Evolutionary conservation across 1,139 yeast genomes (phyloP).

Genomic region (Hyphopichia buzzinii): DNA sequence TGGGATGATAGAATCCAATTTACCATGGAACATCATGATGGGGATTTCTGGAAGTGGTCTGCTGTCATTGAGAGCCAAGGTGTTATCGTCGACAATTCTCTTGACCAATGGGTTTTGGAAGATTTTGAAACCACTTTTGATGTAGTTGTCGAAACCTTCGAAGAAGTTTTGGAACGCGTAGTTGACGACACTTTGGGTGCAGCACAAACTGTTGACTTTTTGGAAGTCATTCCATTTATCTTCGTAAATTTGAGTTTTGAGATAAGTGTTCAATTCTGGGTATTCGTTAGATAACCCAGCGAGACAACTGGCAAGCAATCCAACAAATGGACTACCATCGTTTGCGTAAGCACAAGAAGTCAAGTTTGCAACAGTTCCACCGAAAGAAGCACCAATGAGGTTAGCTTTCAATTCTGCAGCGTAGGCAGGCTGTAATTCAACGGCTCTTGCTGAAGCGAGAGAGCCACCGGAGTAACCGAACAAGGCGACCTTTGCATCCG

Average conservation of each 20-base stretch:
- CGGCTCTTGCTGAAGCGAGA: conserved; percentile 21
- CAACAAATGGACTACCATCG: conserved; percentile 26
- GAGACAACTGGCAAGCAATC: conserved; percentile 23
- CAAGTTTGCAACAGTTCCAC: conserved; percentile 28
- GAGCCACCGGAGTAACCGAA: conserved; percentile 26
- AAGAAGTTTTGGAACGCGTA: conserved; percentile 13
- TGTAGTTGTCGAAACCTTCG: conserved; percentile 15
- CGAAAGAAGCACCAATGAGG: conserved; percentile 29
- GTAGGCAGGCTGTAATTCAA: conserved; percentile 22
- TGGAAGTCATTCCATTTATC: conserved; percentile 12
- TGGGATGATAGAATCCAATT: conserved; percentile 29
- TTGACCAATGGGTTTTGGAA: conserved; percentile 14
- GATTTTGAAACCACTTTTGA: conserved; percentile 15
- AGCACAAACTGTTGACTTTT: conserved; percentile 15
- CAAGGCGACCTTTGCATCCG: conserved; percentile 14
- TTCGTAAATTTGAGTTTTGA: conserved; percentile 8
- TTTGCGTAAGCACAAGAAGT: conserved; percentile 17
- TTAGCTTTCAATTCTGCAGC: conserved; percentile 27
- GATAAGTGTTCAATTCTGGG: conserved; percentile 15
- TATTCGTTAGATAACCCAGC: conserved; percentile 28
- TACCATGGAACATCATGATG: conserved; percentile 33
- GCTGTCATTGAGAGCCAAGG: conserved; percentile 17
- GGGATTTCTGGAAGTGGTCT: conserved; percentile 29
- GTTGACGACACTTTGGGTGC: conserved; percentile 10
- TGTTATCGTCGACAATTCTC: conserved; percentile 17